These are phyloP conservation scores for Biscutella laevigata DNA, from an alignment of 441 rosid species.

Conservation along the genomic window DNA sequence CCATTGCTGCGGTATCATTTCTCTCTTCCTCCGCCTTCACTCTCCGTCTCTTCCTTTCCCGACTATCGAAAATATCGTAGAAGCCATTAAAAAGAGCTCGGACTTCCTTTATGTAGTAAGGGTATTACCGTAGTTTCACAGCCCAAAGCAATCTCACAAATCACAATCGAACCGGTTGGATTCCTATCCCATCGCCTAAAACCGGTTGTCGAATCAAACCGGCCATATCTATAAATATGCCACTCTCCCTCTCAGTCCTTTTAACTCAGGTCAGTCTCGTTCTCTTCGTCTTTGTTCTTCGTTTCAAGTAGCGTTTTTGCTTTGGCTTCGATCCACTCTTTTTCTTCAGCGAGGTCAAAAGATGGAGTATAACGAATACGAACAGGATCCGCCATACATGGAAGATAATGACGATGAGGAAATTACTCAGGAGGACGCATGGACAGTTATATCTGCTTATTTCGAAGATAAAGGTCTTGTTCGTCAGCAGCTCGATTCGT, in stretches of 20 bases:
- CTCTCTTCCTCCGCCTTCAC: slow-evolving; percentile 26
- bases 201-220: slow-evolving; percentile 1
- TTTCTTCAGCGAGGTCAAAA: not conserved
- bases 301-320: not conserved
- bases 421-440: slow-evolving; percentile 87
- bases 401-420: slow-evolving; percentile 46
- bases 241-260: not conserved
- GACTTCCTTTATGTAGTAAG: not conserved
- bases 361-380: slow-evolving; percentile 62
- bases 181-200: not conserved
- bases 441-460: slow-evolving; percentile 91
- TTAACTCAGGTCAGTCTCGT: not conserved
- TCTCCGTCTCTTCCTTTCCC: slow-evolving; percentile 11
- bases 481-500: slow-evolving; percentile 87
- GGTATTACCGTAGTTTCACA: not conserved
- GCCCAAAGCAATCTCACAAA: not conserved
- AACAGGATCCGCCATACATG: slow-evolving; percentile 42
- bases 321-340: not conserved
- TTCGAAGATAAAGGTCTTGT: slow-evolving; percentile 95
- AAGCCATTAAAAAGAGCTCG: not conserved
- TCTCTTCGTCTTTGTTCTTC: not conserved
- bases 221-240: not conserved
- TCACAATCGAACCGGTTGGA: not conserved
- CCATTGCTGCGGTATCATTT: slow-evolving; percentile 72
- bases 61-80: slow-evolving; percentile 12